Base-by-base conservation (phyloP, 352 stramenopile genomes). In the Ophiocytium majus region DNA sequence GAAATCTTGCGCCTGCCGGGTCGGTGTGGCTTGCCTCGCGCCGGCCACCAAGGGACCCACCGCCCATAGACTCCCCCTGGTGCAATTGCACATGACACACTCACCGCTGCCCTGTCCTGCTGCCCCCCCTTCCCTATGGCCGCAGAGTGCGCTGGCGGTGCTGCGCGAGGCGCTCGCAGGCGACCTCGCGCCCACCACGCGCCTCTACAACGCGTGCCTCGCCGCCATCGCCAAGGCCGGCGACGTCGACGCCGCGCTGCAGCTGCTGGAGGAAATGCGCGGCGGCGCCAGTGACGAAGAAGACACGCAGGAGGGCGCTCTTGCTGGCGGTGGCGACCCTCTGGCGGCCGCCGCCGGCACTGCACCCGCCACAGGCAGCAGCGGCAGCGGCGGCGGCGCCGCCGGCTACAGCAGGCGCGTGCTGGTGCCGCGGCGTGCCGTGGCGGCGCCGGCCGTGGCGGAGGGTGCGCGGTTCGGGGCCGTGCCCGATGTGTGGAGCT, bases 261-360 rank as follows among this genome's bases (percentile, higher is more conserved):
- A 14, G 49, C 82, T 89, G 19, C 81, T 89, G 17, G 85, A 89
- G 36, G 82, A 86, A 49, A 89, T 89, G 85, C 63, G 82, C 32
- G 76, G 34, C 0, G 49, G 28, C 33, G 76, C 33, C 19, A 57
- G 43, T 14, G 14, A 14, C 43, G n/a, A n/a, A n/a, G n/a, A n/a
- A n/a, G n/a, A n/a, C n/a, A n/a, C n/a, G n/a, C n/a, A n/a, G n/a
- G n/a, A n/a, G n/a, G n/a, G n/a, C n/a, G n/a, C n/a, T n/a, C n/a
- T n/a, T n/a, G 43, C 43, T 14, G 43, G 43, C 43, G 43, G 43
- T 14, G 43, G 43, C 43, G 43, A 57, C 43, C 5, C 43, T 14
- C 5, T 14, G 43, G 43, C 5, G 5, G 43, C 5, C 5, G 43
- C 43, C 43, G 43, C 5, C 43, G 43, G 43, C 43, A 14, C 43